Conservation (phyloP, 1,284 basidiomycete genomes). For the Wallemia ichthyophaga region DNA sequence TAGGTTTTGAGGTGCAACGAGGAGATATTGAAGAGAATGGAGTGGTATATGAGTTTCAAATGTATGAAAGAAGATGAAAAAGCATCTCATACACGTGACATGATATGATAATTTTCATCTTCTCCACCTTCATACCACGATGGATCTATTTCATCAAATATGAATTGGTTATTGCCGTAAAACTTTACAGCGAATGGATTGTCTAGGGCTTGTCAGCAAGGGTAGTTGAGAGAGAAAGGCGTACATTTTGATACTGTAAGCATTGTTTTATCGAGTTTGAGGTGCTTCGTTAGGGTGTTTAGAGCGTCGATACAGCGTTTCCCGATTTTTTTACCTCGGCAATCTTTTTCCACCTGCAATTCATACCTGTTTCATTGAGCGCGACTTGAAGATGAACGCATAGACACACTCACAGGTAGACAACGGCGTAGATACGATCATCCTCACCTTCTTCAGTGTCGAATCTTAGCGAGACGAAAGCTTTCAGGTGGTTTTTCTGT, state of each 20-base stretch:
- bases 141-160: background rate
- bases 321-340: background rate
- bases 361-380: background rate
- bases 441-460: background rate
- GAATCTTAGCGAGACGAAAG: background rate
- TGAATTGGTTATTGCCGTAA: background rate
- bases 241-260: background rate
- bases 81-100: background rate
- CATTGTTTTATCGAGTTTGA: background rate
- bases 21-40: constrained; percentile 52
- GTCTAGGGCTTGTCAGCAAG: background rate
- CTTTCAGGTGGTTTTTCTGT: background rate
- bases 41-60: constrained; percentile 59
- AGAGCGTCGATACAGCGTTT: background rate
- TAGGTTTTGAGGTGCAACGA: constrained; percentile 40
- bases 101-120: background rate
- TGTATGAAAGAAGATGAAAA: constrained; percentile 34
- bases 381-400: background rate
- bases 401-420: background rate
- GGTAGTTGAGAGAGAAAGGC: background rate
- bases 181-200: background rate
- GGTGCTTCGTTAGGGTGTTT: background rate
- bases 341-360: background rate
- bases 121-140: background rate
- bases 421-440: background rate